Base-by-base conservation (phyloP, 1,284 basidiomycete species). In the Leccinum pachyderme region DNA sequence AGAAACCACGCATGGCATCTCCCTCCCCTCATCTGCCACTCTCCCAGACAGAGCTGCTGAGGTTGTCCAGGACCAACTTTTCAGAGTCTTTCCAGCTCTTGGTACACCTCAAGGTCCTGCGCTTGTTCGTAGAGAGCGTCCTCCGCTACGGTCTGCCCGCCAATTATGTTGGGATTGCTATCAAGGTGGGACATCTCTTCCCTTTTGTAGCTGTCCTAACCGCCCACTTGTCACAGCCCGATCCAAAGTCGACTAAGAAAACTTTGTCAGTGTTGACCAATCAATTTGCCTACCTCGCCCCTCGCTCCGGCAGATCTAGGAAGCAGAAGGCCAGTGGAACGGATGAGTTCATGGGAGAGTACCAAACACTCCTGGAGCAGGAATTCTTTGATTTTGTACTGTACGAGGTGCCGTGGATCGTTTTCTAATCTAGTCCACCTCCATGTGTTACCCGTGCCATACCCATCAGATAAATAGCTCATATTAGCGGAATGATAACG, bases 21-120 rank as follows among this genome's bases (percentile, higher is more conserved):
- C 1, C 18, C 22, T 25, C 4, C 47, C 47, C 47, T 57, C 49
- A 62, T 45, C 45, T 58, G 4, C 52, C 24, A 39, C 37, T 47
- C 49, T 33, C 46, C 27, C 64, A 97, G 95, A 93, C 95, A 22
- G 97, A 99, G 67, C 81, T 99, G 2, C 77, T 99, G n/a, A 85
- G 93, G 59, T 74, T 99, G 44, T 87, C 95, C 29, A 81, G 97
- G 58, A 97, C 93, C 57, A 98, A 97, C 76, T 99, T 99, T 71
- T 95, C 93, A 6, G 97, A 99, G 74, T 87, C 95, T 3, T 95
- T 95, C 77, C 94, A 99, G 73, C 82, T 96, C 32, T 81, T 98
- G 18, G 89, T 95, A 1, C 97, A 99, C 69, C 78, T 99, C 59
- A 98, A 99, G 75, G 83, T 98, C 53, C 73, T 98, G 24, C 86